Evolutionary conservation across 2,329 filamentous ascomycete genomes (phyloP).

Genomic region (Fusarium sp.): DNA sequence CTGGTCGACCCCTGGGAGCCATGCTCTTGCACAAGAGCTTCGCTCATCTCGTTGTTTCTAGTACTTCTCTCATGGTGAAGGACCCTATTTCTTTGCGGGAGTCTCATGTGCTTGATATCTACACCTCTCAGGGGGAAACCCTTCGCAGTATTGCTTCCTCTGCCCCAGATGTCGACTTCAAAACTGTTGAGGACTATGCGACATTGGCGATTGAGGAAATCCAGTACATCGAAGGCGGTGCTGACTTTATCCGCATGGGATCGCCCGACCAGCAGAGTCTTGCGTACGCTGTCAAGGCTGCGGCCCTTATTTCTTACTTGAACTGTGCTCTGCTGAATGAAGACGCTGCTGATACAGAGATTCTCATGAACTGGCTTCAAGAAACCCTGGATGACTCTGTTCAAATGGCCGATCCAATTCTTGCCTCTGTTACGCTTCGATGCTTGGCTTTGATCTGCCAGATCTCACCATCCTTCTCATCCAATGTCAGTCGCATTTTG

Average conservation of each 20-base stretch:
- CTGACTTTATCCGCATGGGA: constrained; percentile 85
- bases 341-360: constrained; percentile 81
- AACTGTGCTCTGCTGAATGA: constrained; percentile 88
- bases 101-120: constrained; percentile 77
- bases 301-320: constrained; percentile 83
- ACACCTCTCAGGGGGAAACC: constrained; percentile 70
- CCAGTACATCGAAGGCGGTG: constrained; percentile 85
- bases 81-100: constrained; percentile 70
- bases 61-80: constrained; percentile 78
- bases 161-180: constrained; percentile 64
- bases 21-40: constrained; percentile 93
- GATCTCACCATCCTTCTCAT: constrained; percentile 77
- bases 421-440: constrained; percentile 84
- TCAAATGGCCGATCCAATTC: constrained; percentile 82
- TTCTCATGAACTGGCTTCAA: constrained; percentile 87
- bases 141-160: constrained; percentile 50
- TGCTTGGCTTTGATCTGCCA: constrained; percentile 85
- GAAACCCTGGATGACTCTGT: constrained; percentile 80
- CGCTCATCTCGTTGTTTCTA: constrained; percentile 84
- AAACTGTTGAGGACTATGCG: constrained; percentile 72
- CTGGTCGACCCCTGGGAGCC: constrained; percentile 85
- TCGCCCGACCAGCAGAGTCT: constrained; percentile 88
- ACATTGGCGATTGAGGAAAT: constrained; percentile 85
- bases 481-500: constrained; percentile 81
- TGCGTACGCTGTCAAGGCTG: constrained; percentile 86